Base-by-base conservation (phyloP, 176 grass and related monocot species). In the Tillandsia leiboldiana region DNA sequence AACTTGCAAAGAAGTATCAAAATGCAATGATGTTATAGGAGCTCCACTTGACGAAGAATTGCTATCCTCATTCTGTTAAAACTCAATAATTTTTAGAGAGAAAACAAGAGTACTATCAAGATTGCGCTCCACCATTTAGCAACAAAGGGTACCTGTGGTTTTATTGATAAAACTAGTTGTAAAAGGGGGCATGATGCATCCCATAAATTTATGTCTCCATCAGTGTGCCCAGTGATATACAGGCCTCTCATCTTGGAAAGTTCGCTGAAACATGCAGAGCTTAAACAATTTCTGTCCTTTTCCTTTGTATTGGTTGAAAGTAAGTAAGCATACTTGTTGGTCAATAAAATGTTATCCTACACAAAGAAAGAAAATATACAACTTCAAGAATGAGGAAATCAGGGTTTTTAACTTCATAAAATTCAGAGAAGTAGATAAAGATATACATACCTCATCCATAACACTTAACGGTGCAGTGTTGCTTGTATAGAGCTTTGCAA, bases 141-240 rank as follows among this genome's bases (percentile, higher is more conserved):
- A 59, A 2, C 65, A 48, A 53, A 77, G 79, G 51, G 9, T 72
- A 99, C 94, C 86, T 99, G 84, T 11, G 74, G 74, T 65, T 90
- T 90, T 87, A 99, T 87, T n/a, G 79, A 82, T 63, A 93, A 85
- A 76, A 84, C 86, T 9, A 81, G 83, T 69, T 83, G 71, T 4
- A 99, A 72, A 82, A 88, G 77, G 61, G 94, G 94, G 53, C 82
- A 93, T 50, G 89, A 93, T 75, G 89, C 86, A 85, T 99, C 87
- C 94, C 94, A 99, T 79, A 99, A 87, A 24, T 82, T 88, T 78
- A 99, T 83, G 57, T 84, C 79, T 85, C 94, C 94, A 81, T 99
- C 89, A 72, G 75, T 48, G 84, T 99, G 94, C 62, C 94, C 89
- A 79, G 94, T 90, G 72, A 99, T 79, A 78, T 83, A 87, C 10